phyloP scores from a whole-genome alignment of 495 filamentous ascomycete genomes.

The Pyronema omphalodes region DNA sequence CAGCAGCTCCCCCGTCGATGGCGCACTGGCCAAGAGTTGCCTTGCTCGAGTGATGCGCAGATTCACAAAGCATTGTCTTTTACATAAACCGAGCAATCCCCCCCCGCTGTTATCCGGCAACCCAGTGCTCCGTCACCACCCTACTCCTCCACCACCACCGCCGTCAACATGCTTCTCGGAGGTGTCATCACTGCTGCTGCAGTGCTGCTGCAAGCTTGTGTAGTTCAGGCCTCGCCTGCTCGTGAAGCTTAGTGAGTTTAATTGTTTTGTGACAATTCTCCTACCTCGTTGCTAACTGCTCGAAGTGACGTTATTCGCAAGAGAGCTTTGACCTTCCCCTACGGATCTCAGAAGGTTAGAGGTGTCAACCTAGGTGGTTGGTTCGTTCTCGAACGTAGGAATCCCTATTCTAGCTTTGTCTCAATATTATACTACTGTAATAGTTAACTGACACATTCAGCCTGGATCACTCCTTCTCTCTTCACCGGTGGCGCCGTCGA shows the following conservation, averaged over 20 bases:
- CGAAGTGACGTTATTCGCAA: conserved; percentile 10
- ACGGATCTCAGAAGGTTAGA: conserved; percentile 28
- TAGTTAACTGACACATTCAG: conserved; percentile 4
- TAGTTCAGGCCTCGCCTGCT: neutral
- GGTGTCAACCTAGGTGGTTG: conserved; percentile 65
- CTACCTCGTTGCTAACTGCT: neutral
- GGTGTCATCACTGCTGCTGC: neutral
- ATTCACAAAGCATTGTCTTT: no score
- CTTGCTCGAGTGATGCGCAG: no score
- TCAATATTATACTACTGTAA: conserved; percentile 5
- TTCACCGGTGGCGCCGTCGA: conserved; percentile 39
- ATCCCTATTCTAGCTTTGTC: neutral
- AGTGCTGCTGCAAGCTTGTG: neutral
- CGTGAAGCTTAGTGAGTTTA: neutral
- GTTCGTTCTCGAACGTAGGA: conserved; percentile 45
- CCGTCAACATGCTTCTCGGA: neutral
- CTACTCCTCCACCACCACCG: neutral
- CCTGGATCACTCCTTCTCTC: conserved; percentile 51
- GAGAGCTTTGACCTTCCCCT: conserved; percentile 12
- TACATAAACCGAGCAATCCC: no score
- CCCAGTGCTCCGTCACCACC: no score
- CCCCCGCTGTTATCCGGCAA: no score
- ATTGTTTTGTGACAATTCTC: neutral
- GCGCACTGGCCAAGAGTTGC: no score
- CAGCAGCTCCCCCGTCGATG: no score